phyloP scores from a whole-genome alignment of 2,329 filamentous ascomycete genomes.

The Fusarium sp. region DNA sequence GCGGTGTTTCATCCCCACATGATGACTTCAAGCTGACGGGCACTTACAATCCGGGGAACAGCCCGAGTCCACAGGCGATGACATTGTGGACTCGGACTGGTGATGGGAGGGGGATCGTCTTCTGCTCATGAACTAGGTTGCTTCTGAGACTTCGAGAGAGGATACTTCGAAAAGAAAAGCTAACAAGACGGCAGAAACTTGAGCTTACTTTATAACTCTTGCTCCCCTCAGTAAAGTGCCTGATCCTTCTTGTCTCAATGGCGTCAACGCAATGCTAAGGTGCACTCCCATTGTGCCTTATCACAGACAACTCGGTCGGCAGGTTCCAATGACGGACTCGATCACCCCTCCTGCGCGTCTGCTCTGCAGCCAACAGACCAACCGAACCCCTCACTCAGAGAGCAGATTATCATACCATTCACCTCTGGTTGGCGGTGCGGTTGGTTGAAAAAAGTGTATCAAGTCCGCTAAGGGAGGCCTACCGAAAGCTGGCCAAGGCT shows the following conservation, averaged over 20 bases:
- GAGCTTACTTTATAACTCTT: constrained; percentile 28
- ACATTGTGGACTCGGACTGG: constrained; percentile 24
- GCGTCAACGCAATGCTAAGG: background rate
- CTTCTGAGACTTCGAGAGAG: background rate
- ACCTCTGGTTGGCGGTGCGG: constrained; percentile 24
- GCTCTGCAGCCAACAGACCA: background rate
- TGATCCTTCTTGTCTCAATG: constrained; percentile 11
- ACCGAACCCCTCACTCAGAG: constrained; percentile 15
- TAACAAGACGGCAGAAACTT: background rate
- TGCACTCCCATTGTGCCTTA: constrained; percentile 7
- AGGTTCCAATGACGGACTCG: constrained; percentile 21
- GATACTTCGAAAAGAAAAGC: background rate
- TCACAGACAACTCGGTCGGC: constrained; percentile 1
- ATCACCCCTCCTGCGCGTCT: background rate
- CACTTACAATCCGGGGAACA: constrained; percentile 28
- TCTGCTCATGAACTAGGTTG: constrained; percentile 23
- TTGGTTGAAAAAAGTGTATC: constrained; percentile 39
- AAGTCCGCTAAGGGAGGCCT: constrained; percentile 33
- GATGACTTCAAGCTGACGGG: constrained; percentile 14
- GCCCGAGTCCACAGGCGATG: constrained; percentile 24
- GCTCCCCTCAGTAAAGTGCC: background rate
- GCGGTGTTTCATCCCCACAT: background rate
- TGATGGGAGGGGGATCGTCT: background rate
- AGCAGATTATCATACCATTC: constrained; percentile 14
- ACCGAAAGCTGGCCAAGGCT: constrained; percentile 14